phyloP scores from a whole-genome alignment of 257 asterid species.

The Phtheirospermum japonicum region DNA sequence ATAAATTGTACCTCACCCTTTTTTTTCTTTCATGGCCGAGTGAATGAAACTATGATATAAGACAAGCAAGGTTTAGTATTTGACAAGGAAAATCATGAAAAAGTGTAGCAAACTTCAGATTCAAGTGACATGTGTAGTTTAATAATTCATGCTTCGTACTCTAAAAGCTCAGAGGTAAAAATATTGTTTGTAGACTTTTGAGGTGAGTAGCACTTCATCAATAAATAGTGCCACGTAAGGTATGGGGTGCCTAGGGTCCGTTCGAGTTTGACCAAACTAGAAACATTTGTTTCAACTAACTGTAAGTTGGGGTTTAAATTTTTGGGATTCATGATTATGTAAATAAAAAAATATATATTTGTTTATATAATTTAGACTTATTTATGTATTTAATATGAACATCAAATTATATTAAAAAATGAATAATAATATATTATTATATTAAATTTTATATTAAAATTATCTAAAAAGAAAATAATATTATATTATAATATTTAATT shows the following conservation, averaged over 20 bases:
- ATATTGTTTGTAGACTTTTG: too few relatives aligned
- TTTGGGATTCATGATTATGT: too few relatives aligned
- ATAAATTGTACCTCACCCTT: background rate
- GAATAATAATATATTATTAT: too few relatives aligned
- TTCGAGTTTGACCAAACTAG: conserved; percentile 23
- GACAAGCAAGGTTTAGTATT: background rate
- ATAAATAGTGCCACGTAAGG: conserved; percentile 16
- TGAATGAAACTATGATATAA: background rate
- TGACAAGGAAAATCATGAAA: conserved; percentile 11
- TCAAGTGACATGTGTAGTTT: conserved; percentile 11
- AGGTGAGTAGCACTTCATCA: background rate
- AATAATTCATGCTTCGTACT: background rate
- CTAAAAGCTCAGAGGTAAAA: background rate
- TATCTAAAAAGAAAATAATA: too few relatives aligned
- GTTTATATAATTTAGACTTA: too few relatives aligned
- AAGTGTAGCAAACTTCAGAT: conserved; percentile 22
- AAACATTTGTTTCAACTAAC: too few relatives aligned
- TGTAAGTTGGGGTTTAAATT: too few relatives aligned
- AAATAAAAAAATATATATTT: too few relatives aligned
- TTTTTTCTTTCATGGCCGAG: background rate
- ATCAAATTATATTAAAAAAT: too few relatives aligned
- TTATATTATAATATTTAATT: too few relatives aligned
- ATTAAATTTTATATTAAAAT: too few relatives aligned
- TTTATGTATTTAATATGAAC: too few relatives aligned
- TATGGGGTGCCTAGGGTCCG: conserved; percentile 10